Evolutionary conservation across 352 stramenopile genomes (phyloP), one percentile per base, ranked within the genome.

Genomic region (Globisporangium cederbergense): DNA sequence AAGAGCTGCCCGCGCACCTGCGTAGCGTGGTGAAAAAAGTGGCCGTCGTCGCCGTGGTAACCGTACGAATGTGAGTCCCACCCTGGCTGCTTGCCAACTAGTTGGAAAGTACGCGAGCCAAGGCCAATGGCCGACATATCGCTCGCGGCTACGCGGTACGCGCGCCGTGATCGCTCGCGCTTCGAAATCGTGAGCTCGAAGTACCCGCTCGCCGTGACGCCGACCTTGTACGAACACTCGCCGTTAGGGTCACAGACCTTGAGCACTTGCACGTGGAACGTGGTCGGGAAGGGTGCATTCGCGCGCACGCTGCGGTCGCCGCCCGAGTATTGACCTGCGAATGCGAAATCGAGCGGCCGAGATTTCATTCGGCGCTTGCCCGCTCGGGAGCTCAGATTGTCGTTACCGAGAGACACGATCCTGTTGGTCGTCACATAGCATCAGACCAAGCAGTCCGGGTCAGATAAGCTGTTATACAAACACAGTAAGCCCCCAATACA

Each of bases 1-100:
- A 28, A 67, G 68, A 40, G 83, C 81, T 45, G 43, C 18, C 22
- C 22, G 18, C 62, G 32, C 62, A 91, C 86, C 54, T 75, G 71
- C 45, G 73, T 73, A 16, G 71, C 75, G 52, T 75, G 64, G 46
- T 84, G 66, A 58, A 90, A 95, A n/a, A 80, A 83, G 54, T 77
- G 64, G 2, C 86, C 86, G 50, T 95, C 84, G 50, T 95, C 86
- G 14, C 86, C 83, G 36, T 95, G 86, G 56, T 93, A 95, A 10
- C 86, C 86, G 57, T 83, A 79, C 30, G 86, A 95, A 16, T 70
- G 49, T 0, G 56, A 46, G 38, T 81, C 82, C 86, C 86, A 95
- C 0, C 86, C 86, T 16, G 84, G 86, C 58, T 93, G 84, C 42
- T 85, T 81, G 18, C 73, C 77, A 9, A 92, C 62, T 34, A 95